phyloP scores from a whole-genome alignment of 805 yeast genomes.

The Schizosaccharomyces lindneri region DNA sequence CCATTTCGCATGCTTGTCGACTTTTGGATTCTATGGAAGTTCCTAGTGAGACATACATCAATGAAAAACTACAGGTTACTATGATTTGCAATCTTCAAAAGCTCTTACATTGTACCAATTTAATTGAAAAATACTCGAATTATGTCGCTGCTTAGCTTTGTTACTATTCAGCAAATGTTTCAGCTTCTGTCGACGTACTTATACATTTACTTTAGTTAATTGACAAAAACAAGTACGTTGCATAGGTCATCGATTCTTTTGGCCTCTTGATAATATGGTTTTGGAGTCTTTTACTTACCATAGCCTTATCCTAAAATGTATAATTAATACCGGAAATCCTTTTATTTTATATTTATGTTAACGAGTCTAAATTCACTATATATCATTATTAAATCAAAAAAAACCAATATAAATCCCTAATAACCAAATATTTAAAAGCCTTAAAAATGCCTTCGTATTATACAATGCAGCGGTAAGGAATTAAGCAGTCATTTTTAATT shows the following conservation, averaged over 20 bases:
- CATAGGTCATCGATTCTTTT: too few relatives aligned
- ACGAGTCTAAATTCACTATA: too few relatives aligned
- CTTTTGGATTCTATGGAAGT: neutral
- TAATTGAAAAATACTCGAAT: neutral
- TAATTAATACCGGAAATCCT: too few relatives aligned
- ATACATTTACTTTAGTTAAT: too few relatives aligned
- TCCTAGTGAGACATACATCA: neutral
- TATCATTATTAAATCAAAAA: neutral
- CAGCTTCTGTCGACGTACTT: too few relatives aligned
- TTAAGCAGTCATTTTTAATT: neutral
- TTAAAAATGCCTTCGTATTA: neutral
- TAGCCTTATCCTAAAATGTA: too few relatives aligned
- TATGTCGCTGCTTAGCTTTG: neutral
- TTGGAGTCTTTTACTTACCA: too few relatives aligned
- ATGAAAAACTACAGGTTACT: neutral
- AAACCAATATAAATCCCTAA: neutral
- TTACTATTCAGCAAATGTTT: too few relatives aligned
- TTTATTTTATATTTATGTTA: too few relatives aligned
- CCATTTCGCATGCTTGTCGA: neutral
- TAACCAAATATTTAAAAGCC: neutral
- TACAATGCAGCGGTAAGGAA: neutral
- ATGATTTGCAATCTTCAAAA: neutral
- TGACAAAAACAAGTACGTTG: too few relatives aligned
- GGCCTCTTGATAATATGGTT: too few relatives aligned
- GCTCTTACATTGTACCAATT: neutral